Base-by-base conservation (phyloP, 2,329 filamentous ascomycete species). In the Fusarium siculi region DNA sequence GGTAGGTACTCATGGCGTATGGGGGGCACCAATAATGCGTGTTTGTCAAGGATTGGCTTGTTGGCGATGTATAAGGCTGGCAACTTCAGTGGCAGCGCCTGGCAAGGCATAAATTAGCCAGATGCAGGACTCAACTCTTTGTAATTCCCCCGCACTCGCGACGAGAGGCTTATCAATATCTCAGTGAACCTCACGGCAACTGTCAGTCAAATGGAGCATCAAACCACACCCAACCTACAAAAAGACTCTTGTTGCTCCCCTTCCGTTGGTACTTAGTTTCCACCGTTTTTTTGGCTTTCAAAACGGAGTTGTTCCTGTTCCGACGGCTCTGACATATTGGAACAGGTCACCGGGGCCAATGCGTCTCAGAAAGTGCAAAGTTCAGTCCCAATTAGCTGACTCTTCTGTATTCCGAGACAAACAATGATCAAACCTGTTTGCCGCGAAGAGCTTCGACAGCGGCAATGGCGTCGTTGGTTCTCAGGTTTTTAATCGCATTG, bases 41-140 rank as follows among this genome's bases (percentile, higher is more conserved):
- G 40, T 43, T 43, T 43, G 40, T 15, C 40, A 43, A 43, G 40
- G 40, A 25, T 43, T 43, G 40, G 40, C 40, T 43, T 14, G 40
- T 43, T 43, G 40, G n/a, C n/a, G 40, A 25, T 43, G 40, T 43
- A 25, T 25, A 25, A n/a, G 21, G 40, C 40, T 43, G 9, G 40
- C n/a, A 25, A 43, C 15, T 43, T 43, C 40, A 43, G 40, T 43
- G 40, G 40, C 40, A 16, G n/a, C 12, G n/a, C 21, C 40, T 32
- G 30, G 30, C 30, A 32, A 32, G 30, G 30, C 30, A 32, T 32
- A 32, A 11, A 32, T 32, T 32, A 32, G 30, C 10, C 1, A 10
- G 9, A 42, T 14, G 15, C 1, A 7, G 39, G 3, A 1, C 39
- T 4, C 6, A 42, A 5, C 8, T 15, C 21, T n/a, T n/a, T 3